phyloP scores from a whole-genome alignment of 192 early-diverging fungal genomes.

The Funneliformis geosporum region DNA sequence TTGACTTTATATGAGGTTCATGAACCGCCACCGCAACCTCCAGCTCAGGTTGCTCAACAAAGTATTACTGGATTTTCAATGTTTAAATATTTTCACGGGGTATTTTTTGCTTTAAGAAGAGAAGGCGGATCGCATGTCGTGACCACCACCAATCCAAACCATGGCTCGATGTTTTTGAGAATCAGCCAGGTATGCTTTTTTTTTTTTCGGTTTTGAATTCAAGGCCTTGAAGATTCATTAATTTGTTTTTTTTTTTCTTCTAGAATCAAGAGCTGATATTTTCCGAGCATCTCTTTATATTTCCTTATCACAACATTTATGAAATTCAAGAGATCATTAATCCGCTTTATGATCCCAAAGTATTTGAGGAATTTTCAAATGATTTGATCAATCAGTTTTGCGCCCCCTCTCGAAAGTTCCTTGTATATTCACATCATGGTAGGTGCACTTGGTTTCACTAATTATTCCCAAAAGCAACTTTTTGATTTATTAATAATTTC shows the following conservation, averaged over 20 bases:
- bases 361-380: slow-evolving; percentile 23
- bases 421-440: slow-evolving; percentile 22
- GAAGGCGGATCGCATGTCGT: not conserved
- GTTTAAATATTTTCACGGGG: slow-evolving; percentile 18
- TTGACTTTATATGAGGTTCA: slow-evolving; percentile 16
- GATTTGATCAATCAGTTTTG: slow-evolving; percentile 31
- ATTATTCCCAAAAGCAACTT: not conserved
- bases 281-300: slow-evolving; percentile 6
- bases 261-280: slow-evolving; percentile 10
- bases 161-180: slow-evolving; percentile 18
- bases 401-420: slow-evolving; percentile 16
- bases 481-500: not conserved
- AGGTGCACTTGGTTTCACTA: not conserved
- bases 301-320: not conserved
- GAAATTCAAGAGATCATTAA: slow-evolving; percentile 24
- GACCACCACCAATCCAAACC: slow-evolving; percentile 3
- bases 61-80: not conserved
- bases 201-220: not conserved
- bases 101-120: slow-evolving; percentile 25
- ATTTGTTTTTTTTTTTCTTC: not conserved
- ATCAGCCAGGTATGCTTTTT: slow-evolving; percentile 3
- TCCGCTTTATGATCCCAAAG: slow-evolving; percentile 15
- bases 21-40: slow-evolving; percentile 12
- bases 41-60: not conserved
- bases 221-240: not conserved